Conservation (phyloP, 345 rosid species). For the Diplotaxis tenuifolia region DNA sequence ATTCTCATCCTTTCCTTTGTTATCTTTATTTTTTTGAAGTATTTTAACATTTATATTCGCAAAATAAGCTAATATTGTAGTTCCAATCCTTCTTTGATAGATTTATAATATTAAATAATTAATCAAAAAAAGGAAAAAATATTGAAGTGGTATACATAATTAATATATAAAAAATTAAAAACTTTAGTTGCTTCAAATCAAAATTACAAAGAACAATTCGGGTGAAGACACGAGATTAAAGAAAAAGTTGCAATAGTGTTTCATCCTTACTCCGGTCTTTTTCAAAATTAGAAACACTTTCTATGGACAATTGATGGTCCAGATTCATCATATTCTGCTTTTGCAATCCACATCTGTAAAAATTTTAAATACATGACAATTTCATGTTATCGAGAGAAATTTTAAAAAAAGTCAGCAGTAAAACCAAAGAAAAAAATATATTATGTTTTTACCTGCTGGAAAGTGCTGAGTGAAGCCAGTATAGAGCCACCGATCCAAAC, state of each 20-base stretch:
- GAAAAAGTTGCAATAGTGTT: too few relatives aligned
- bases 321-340: not conserved
- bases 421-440: too few relatives aligned
- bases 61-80: too few relatives aligned
- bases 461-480: too few relatives aligned
- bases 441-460: too few relatives aligned
- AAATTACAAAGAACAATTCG: constrained; percentile 17
- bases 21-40: too few relatives aligned
- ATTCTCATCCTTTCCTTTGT: too few relatives aligned
- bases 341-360: not conserved
- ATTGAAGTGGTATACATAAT: not conserved
- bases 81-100: too few relatives aligned
- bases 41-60: too few relatives aligned
- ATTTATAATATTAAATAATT: too few relatives aligned
- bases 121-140: not conserved
- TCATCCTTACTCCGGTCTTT: too few relatives aligned
- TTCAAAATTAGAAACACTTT: not conserved
- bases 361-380: not conserved
- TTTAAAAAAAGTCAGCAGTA: not conserved
- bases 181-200: constrained; percentile 10
- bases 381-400: not conserved
- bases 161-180: not conserved
- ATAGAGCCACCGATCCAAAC: too few relatives aligned
- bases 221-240: not conserved
- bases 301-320: not conserved